Conservation (phyloP, 1,284 basidiomycete species). For the Ceraceosorus guamensis region DNA sequence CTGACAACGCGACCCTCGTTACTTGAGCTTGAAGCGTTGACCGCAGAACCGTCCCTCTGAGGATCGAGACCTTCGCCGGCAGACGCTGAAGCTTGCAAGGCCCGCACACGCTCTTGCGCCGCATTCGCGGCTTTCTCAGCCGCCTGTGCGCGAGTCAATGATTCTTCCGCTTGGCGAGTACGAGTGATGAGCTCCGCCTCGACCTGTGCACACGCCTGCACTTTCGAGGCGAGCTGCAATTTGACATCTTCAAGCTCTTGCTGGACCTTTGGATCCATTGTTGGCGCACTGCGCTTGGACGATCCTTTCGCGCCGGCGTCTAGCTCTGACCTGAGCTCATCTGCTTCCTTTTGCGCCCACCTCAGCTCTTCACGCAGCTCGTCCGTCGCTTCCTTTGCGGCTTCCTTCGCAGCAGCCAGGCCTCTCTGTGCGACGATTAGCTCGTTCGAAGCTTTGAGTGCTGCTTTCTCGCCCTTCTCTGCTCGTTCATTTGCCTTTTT, state of each 20-base stretch:
- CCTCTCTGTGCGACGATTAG: background rate
- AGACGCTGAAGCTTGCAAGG: background rate
- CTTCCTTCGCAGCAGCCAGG: too few relatives aligned
- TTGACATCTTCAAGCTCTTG: background rate
- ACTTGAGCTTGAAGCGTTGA: too few relatives aligned
- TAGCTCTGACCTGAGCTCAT: background rate
- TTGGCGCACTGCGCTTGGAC: too few relatives aligned
- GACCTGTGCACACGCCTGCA: too few relatives aligned
- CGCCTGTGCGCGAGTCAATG: background rate
- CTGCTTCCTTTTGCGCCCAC: background rate
- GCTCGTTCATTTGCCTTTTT: background rate
- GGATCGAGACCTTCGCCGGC: background rate
- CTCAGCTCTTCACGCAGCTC: background rate
- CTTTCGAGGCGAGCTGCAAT: background rate
- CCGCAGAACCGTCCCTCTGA: too few relatives aligned
- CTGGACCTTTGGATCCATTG: background rate
- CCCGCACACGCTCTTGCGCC: background rate
- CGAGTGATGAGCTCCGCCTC: too few relatives aligned
- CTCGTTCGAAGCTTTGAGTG: constrained; percentile 2
- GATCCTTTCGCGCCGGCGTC: background rate
- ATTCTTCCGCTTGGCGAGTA: too few relatives aligned
- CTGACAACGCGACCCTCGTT: background rate
- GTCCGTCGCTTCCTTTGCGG: background rate
- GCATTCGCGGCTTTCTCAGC: background rate
- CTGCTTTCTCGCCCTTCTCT: constrained; percentile 3